Conservation (phyloP, 495 filamentous ascomycete species). For the Cercophora samala region DNA sequence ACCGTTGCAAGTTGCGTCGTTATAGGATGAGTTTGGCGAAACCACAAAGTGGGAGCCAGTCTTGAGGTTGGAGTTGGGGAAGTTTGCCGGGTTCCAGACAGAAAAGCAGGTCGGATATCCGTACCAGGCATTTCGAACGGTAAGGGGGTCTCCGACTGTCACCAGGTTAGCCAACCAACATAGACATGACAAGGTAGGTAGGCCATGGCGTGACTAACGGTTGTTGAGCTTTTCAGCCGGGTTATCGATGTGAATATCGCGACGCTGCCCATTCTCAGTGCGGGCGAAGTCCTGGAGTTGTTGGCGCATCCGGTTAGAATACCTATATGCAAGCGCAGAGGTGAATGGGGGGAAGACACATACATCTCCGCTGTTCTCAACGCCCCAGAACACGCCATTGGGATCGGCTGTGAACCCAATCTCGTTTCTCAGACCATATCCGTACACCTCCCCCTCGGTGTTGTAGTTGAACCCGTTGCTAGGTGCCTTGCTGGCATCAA, state of each 20-base stretch:
- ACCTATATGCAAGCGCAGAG: neutral
- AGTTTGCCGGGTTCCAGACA: slow-evolving; percentile 53
- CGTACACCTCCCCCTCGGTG: slow-evolving; percentile 54
- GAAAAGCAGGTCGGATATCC: slow-evolving; percentile 71
- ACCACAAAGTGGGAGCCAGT: slow-evolving; percentile 52
- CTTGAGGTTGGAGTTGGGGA: slow-evolving; percentile 41
- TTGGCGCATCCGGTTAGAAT: neutral
- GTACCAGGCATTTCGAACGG: slow-evolving; percentile 45
- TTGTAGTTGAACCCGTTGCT: slow-evolving; percentile 45
- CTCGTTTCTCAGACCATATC: slow-evolving; percentile 65
- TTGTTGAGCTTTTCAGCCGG: slow-evolving; percentile 71
- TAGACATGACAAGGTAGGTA: no score
- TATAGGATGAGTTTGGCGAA: slow-evolving; percentile 44
- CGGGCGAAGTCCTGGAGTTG: slow-evolving; percentile 34
- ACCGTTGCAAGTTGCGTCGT: slow-evolving; percentile 48
- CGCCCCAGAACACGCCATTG: slow-evolving; percentile 59
- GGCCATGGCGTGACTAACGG: slow-evolving; percentile 40
- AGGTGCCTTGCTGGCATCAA: slow-evolving; percentile 51
- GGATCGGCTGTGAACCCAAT: slow-evolving; percentile 64
- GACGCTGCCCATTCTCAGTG: slow-evolving; percentile 41
- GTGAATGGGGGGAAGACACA: slow-evolving; percentile 31
- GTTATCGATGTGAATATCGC: slow-evolving; percentile 62
- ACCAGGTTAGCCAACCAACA: neutral
- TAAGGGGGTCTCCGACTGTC: slow-evolving; percentile 38
- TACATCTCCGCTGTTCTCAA: slow-evolving; percentile 67